Evolutionary conservation across 2,329 filamentous ascomycete genomes (phyloP).

Genomic region (Stemphylium lycopersici): DNA sequence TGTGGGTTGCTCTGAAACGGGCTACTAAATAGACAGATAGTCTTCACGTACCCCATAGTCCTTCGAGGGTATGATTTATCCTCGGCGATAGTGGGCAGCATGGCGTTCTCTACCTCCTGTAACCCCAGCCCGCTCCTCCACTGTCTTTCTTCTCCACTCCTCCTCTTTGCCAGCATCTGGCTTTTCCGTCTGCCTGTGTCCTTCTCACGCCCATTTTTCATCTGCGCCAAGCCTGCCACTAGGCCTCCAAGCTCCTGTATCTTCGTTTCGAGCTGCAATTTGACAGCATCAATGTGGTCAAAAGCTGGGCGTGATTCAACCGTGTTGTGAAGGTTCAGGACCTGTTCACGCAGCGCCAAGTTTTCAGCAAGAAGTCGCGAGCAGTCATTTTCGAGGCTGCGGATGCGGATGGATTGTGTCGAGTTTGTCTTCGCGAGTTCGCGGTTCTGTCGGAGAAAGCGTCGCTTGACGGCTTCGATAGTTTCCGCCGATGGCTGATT

Average conservation of each 20-base stretch:
- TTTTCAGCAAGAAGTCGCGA: slow-evolving; percentile 80
- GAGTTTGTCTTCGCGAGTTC: slow-evolving; percentile 81
- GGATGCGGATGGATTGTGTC: slow-evolving; percentile 76
- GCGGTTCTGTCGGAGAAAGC: slow-evolving; percentile 82
- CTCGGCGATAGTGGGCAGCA: slow-evolving; percentile 72
- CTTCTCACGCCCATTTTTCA: slow-evolving; percentile 31
- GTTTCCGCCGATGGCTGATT: slow-evolving; percentile 64
- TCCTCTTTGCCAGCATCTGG: slow-evolving; percentile 54
- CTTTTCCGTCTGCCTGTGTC: slow-evolving; percentile 51
- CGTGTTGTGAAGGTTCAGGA: slow-evolving; percentile 72
- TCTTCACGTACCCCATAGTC: slow-evolving; percentile 67
- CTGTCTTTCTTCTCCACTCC: slow-evolving; percentile 61
- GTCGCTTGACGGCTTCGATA: slow-evolving; percentile 71
- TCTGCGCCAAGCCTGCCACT: slow-evolving; percentile 66
- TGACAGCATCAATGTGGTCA: slow-evolving; percentile 72
- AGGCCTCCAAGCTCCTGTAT: slow-evolving; percentile 72
- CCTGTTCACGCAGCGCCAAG: slow-evolving; percentile 71
- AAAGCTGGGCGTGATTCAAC: slow-evolving; percentile 67
- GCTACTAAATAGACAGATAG: slow-evolving; percentile 2
- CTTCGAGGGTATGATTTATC: slow-evolving; percentile 70
- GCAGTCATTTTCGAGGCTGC: slow-evolving; percentile 76
- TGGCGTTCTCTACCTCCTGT: slow-evolving; percentile 56
- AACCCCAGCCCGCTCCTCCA: slow-evolving; percentile 57
- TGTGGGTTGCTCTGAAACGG: background rate
- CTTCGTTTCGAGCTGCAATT: slow-evolving; percentile 73